Evolutionary conservation across 768 basidiomycete genomes (phyloP).

Genomic region (Russula griseocarnosa): DNA sequence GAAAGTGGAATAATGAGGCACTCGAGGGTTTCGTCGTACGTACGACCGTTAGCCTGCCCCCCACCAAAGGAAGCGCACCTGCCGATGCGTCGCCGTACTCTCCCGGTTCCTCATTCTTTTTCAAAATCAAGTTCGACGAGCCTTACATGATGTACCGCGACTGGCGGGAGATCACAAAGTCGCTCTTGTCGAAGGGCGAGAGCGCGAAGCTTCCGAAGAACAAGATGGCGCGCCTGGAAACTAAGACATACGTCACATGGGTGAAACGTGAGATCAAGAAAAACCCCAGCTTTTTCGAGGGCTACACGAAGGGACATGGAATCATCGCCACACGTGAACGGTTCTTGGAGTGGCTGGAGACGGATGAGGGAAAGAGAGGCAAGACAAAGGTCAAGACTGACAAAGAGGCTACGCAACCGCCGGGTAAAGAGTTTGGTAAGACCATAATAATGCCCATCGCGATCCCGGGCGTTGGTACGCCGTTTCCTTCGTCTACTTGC

Average conservation of each 20-base stretch:
- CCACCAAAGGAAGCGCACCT: constrained; percentile 34
- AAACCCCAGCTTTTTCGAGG: constrained; percentile 56
- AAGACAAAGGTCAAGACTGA: constrained; percentile 33
- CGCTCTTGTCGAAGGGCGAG: constrained; percentile 46
- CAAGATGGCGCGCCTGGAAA: constrained; percentile 75
- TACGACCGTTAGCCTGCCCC: constrained; percentile 53
- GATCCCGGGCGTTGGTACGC: constrained; percentile 87
- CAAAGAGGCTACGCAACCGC: constrained; percentile 27
- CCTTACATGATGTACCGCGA: constrained; percentile 99
- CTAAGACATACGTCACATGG: constrained; percentile 77
- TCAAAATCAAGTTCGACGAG: constrained; percentile 99
- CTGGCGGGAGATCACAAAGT: constrained; percentile 91
- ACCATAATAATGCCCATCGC: constrained; percentile 86
- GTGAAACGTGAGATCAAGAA: constrained; percentile 67
- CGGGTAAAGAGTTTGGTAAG: constrained; percentile 48
- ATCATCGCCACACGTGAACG: constrained; percentile 79
- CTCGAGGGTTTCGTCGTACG: constrained; percentile 96
- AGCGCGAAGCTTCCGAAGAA: constrained; percentile 49
- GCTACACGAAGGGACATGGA: constrained; percentile 67
- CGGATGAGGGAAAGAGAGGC: constrained; percentile 42
- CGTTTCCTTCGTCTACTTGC: neutral
- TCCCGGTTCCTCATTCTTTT: constrained; percentile 87
- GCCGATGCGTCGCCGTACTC: constrained; percentile 56
- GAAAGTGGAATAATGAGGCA: constrained; percentile 77
- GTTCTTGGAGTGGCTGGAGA: constrained; percentile 67